Percentiles rank a stretch among this genome's conserved stretches.
These are phyloP conservation scores for Cystobasidium slooffiae DNA, from an alignment of 1,284 basidiomycete genomes.

Conservation along the genomic window DNA sequence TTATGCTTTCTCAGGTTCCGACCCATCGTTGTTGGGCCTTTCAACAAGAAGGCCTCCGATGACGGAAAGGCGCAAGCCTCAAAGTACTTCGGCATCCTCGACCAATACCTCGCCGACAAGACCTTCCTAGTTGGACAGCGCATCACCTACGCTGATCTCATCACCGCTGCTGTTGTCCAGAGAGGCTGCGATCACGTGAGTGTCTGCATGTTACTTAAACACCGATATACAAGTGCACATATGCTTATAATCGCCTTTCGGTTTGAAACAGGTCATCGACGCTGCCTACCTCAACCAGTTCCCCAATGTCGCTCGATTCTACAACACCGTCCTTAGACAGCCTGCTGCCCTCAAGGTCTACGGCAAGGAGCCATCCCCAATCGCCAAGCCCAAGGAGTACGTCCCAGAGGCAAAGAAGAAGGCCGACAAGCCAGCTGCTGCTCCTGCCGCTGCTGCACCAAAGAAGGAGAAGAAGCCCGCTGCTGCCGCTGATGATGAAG, in stretches of 20 bases:
- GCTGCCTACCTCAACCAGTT: constrained; percentile 68
- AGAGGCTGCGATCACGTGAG: constrained; percentile 48
- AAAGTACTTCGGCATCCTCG: constrained; percentile 65
- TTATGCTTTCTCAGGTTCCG: constrained; percentile 68
- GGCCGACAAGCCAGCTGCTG: constrained; percentile 55
- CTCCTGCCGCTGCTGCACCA: constrained; percentile 58
- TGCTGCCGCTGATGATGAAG: constrained; percentile 68
- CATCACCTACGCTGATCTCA: constrained; percentile 88
- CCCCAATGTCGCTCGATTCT: constrained; percentile 79
- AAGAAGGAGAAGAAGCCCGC: constrained; percentile 67
- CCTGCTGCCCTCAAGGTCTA: constrained; percentile 65
- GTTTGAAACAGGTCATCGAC: constrained; percentile 62
- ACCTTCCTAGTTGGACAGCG: constrained; percentile 94
- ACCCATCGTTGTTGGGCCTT: constrained; percentile 63
- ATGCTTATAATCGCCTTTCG: not conserved
- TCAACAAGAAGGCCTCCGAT: constrained; percentile 64
- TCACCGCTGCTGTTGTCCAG: constrained; percentile 66
- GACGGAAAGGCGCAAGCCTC: constrained; percentile 60
- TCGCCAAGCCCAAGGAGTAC: constrained; percentile 74
- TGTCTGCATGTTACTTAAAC: not conserved
- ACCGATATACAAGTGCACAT: constrained; percentile 53
- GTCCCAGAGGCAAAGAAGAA: constrained; percentile 67
- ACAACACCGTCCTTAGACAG: constrained; percentile 71
- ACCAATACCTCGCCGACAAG: constrained; percentile 73
- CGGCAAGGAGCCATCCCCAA: constrained; percentile 64